Percentiles rank a stretch among this genome's conserved stretches.
Conservation (phyloP, 805 yeast species). For the Wickerhamiella qilinensis region DNA sequence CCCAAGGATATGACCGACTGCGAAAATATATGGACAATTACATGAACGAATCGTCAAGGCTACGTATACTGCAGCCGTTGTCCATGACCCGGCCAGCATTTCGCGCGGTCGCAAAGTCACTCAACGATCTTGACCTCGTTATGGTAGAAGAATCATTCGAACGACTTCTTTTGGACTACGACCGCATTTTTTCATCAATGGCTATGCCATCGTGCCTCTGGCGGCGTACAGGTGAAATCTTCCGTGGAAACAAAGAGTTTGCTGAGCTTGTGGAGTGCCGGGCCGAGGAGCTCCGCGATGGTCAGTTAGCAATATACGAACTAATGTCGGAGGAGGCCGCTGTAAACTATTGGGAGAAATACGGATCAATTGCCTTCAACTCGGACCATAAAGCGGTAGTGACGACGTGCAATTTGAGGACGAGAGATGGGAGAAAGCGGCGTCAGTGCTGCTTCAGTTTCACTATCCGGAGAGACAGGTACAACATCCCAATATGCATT, state of each 20-base stretch:
- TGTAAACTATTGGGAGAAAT: slow-evolving; percentile 94
- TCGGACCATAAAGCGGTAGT: slow-evolving; percentile 89
- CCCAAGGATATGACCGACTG: slow-evolving; percentile 78
- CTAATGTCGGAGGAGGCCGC: slow-evolving; percentile 92
- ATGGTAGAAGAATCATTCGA: slow-evolving; percentile 89
- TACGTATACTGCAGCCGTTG: slow-evolving; percentile 71
- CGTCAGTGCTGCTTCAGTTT: slow-evolving; percentile 87
- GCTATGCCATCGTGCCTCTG: slow-evolving; percentile 95
- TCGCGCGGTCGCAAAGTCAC: slow-evolving; percentile 75
- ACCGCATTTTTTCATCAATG: slow-evolving; percentile 90
- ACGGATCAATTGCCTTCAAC: slow-evolving; percentile 91
- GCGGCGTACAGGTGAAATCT: slow-evolving; percentile 94
- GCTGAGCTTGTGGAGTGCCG: slow-evolving; percentile 81
- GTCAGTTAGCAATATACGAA: slow-evolving; percentile 82
- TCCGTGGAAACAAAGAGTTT: slow-evolving; percentile 89
- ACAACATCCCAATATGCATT: slow-evolving; percentile 89
- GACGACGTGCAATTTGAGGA: slow-evolving; percentile 75
- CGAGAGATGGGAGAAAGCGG: slow-evolving; percentile 64
- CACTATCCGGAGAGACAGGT: slow-evolving; percentile 80
- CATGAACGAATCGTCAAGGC: slow-evolving; percentile 72
- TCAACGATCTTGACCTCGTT: slow-evolving; percentile 81
- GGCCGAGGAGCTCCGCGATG: slow-evolving; percentile 83
- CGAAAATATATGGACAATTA: slow-evolving; percentile 85
- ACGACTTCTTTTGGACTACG: slow-evolving; percentile 82
- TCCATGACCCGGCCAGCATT: slow-evolving; percentile 83